phyloP scores from a whole-genome alignment of 495 filamentous ascomycete species.

The Sabuloglossum arenarium region DNA sequence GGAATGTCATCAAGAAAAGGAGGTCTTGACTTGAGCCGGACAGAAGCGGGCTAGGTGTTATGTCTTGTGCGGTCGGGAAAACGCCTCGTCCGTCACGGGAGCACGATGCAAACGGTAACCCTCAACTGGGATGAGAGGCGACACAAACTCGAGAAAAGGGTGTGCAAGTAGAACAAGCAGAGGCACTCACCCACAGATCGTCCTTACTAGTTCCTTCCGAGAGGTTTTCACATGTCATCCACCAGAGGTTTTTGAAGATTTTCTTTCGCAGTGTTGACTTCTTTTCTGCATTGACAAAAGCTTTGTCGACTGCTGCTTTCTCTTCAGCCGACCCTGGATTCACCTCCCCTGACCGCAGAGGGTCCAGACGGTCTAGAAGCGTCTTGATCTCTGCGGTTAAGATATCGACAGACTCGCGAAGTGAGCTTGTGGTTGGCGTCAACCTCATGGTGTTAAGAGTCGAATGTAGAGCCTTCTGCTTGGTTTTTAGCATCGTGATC shows the following conservation, averaged over 20 bases:
- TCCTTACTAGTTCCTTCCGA: conserved; percentile 23
- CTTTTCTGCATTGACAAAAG: conserved; percentile 18
- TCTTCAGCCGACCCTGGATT: conserved; percentile 27
- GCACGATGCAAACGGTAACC: not conserved
- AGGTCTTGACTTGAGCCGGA: not conserved
- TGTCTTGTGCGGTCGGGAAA: not conserved
- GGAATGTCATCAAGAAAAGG: not conserved
- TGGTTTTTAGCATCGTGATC: conserved; percentile 24
- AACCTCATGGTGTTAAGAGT: conserved; percentile 26
- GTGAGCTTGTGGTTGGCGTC: conserved; percentile 29
- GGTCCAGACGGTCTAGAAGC: conserved; percentile 20
- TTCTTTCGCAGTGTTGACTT: not conserved
- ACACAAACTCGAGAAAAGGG: not conserved
- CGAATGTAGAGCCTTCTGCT: conserved; percentile 29
- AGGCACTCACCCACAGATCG: conserved; percentile 29
- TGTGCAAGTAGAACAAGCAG: not conserved
- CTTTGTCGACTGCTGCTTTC: conserved; percentile 23
- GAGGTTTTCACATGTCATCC: conserved; percentile 24
- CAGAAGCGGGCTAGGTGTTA: not conserved
- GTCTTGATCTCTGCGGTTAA: conserved; percentile 26
- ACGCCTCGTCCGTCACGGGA: not conserved
- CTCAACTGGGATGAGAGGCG: not conserved
- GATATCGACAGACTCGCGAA: conserved; percentile 22
- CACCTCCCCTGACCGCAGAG: conserved; percentile 18
- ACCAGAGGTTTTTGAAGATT: conserved; percentile 28